Percentiles rank a stretch among this genome's conserved stretches.
Conservation (phyloP, 1,284 basidiomycete genomes). For the Phlebopus sp. region DNA sequence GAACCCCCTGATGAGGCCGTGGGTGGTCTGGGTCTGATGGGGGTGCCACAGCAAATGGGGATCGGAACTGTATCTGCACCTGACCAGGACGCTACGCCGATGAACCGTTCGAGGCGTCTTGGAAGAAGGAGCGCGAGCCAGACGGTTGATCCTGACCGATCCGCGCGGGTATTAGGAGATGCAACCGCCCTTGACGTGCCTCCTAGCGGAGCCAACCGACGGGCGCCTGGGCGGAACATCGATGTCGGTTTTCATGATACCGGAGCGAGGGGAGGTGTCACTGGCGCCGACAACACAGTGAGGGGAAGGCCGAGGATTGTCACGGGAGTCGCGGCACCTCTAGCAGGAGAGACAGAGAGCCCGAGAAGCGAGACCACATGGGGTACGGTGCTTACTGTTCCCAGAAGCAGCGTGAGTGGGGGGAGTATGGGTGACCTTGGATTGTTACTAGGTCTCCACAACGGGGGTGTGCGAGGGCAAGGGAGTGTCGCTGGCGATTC, state of each 20-base stretch:
- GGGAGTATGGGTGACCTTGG: conserved; percentile 29
- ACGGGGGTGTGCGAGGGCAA: conserved; percentile 28
- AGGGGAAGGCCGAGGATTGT: conserved; percentile 6
- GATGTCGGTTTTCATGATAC: conserved; percentile 19
- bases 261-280: conserved; percentile 18
- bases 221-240: conserved; percentile 16
- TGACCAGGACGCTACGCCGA: conserved; percentile 27
- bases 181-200: conserved; percentile 10
- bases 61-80: conserved; percentile 27
- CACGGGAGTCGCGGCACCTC: conserved; percentile 12
- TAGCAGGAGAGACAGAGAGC: conserved; percentile 21
- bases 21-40: conserved; percentile 26
- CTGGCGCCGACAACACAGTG: conserved; percentile 7
- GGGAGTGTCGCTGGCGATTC: conserved; percentile 17
- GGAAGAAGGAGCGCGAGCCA: conserved; percentile 28
- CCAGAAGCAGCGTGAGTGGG: conserved; percentile 19
- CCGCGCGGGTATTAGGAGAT: conserved; percentile 13
- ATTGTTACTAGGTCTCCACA: conserved; percentile 28
- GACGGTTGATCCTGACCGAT: conserved; percentile 19
- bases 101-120: conserved; percentile 20
- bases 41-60: conserved; percentile 21
- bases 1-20: conserved; percentile 27
- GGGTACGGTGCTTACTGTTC: conserved; percentile 29
- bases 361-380: conserved; percentile 33
- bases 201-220: conserved; percentile 15